A percentile compares a stretch with the other conserved stretches of the same genome.
Evolutionary conservation across 2,329 filamentous ascomycete species (phyloP).

Genomic region (Hymenoscyphus albidus): DNA sequence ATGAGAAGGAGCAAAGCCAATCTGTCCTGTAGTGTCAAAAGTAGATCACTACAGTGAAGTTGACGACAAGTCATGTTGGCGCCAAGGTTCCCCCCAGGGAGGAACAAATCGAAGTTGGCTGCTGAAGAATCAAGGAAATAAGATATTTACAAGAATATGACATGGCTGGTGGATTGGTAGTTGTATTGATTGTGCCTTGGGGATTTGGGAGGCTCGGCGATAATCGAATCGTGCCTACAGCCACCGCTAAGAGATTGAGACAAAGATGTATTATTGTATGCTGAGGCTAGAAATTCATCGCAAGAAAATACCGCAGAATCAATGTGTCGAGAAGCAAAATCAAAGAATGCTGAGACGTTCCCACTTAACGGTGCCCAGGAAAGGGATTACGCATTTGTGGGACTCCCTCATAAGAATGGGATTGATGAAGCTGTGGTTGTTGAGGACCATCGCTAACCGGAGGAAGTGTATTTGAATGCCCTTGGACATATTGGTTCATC

Average conservation of each 20-base stretch:
- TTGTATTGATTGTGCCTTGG: not conserved
- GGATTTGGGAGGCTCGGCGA: not conserved
- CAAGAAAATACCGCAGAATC: not conserved
- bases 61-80: not conserved
- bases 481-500: not conserved
- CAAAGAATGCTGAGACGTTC: not conserved
- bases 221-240: not conserved
- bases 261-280: not conserved
- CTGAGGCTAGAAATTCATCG: not conserved
- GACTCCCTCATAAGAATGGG: not conserved
- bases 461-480: constrained; percentile 8
- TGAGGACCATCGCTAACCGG: constrained; percentile 5
- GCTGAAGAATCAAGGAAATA: not conserved
- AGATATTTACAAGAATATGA: constrained; percentile 1
- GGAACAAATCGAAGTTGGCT: not conserved
- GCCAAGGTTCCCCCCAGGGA: not conserved
- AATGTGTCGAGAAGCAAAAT: not conserved
- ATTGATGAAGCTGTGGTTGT: not conserved
- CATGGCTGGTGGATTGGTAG: not conserved
- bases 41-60: not conserved
- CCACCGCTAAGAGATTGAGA: not conserved
- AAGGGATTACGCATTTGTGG: not conserved
- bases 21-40: not conserved
- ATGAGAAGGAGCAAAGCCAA: not conserved
- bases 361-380: constrained; percentile 2